phyloP scores from a whole-genome alignment of 1,284 basidiomycete genomes.

The Kwoniella shivajii region DNA sequence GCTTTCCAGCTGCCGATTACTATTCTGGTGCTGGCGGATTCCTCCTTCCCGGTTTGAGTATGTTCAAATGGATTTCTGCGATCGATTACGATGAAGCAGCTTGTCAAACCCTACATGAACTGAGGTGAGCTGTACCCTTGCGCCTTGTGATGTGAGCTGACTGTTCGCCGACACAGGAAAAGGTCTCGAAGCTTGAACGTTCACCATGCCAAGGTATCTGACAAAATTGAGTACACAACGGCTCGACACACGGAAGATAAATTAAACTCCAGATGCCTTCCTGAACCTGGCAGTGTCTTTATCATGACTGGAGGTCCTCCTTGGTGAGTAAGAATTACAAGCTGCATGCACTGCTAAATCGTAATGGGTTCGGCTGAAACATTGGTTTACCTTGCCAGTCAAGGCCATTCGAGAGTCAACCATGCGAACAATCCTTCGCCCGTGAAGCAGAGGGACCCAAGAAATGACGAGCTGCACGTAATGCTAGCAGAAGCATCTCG shows the following conservation, averaged over 20 bases:
- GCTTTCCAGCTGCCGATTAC: slow-evolving; percentile 26
- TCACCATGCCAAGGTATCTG: background rate
- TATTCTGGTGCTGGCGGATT: slow-evolving; percentile 43
- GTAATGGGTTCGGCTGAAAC: too few species aligned
- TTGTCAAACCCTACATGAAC: slow-evolving; percentile 18
- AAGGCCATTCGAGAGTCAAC: slow-evolving; percentile 37
- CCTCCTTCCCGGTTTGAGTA: slow-evolving; percentile 19
- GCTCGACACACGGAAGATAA: background rate
- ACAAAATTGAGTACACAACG: background rate
- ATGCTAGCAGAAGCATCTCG: slow-evolving; percentile 24
- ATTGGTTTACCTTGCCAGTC: too few species aligned
- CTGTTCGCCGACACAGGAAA: background rate
- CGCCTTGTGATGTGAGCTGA: too few species aligned
- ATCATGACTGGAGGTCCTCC: slow-evolving; percentile 33
- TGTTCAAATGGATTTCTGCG: slow-evolving; percentile 27
- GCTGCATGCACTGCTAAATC: too few species aligned
- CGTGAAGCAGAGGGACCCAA: slow-evolving; percentile 8
- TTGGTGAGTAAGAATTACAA: too few species aligned
- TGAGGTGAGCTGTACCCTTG: slow-evolving; percentile 6
- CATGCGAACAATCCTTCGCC: slow-evolving; percentile 6
- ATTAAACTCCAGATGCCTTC: background rate
- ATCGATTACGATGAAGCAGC: slow-evolving; percentile 26
- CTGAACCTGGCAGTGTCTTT: slow-evolving; percentile 11
- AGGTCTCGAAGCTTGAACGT: slow-evolving; percentile 6
- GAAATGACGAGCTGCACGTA: slow-evolving; percentile 29